Evolutionary conservation across 495 filamentous ascomycete genomes (phyloP), one percentile per base, ranked within the genome.

Genomic region (Cladorrhinum samala): DNA sequence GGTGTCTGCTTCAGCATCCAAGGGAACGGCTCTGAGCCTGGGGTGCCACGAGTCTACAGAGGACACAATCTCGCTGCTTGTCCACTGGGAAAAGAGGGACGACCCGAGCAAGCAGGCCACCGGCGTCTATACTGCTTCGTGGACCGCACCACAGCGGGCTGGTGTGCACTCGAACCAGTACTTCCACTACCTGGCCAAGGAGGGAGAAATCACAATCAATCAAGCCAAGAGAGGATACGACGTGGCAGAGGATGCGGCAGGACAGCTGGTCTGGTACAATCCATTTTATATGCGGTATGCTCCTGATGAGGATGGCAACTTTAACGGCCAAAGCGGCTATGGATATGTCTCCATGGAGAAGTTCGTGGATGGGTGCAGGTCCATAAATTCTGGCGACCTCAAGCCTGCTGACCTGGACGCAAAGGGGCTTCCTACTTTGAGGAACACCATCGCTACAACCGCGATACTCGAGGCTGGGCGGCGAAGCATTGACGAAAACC

Each of bases 221-320:
- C 91, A 96, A 71, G 91, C 90, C 14, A 95, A 95, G 75, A 84
- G 91, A 18, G 89, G 90, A 19, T 96, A 96, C 67, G 91, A 96
- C 56, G 86, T 95, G n/a, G 88, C 91, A 1, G 86, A 87, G 37
- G 91, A 96, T 60, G 74, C 77, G 5, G 77, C 78, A 21, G 71
- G 76, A 1, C 78, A 81, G 56, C 67, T 95, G 47, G 75, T 82
- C 59, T 95, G 89, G 87, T 86, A 86, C 55, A 96, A 96, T 66
- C 90, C 89, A 65, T 96, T 96, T 73, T 96, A 96, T 64, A 96
- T 96, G 91, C 82, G 84, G 59, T 96, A 96, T 41, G 91, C 91
- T 11, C 91, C 91, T 13, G 91, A 95, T 58, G 91, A 96, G 67
- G 88, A 95, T 67, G 91, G 91, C 16, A 95, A 95, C 70, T 96